phyloP scores from a whole-genome alignment of 805 yeast genomes.

The Pichia californica region DNA sequence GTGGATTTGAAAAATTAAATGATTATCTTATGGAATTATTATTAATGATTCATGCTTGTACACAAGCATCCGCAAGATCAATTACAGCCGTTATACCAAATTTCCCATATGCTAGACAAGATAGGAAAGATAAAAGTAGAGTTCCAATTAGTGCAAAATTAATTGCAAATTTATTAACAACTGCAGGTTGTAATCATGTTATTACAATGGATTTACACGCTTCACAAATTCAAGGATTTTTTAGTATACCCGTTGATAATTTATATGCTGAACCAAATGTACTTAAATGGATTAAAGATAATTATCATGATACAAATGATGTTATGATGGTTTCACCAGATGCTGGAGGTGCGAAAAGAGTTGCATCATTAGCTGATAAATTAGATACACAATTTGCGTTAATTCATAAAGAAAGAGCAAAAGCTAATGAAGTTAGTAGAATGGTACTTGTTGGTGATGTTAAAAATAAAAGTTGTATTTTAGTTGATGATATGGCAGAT shows the following conservation, averaged over 20 bases:
- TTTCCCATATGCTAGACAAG: slow-evolving; percentile 97
- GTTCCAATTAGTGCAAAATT: slow-evolving; percentile 96
- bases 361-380: slow-evolving; percentile 88
- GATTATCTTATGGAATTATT: slow-evolving; percentile 83
- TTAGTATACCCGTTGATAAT: slow-evolving; percentile 92
- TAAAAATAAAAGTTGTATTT: slow-evolving; percentile 67
- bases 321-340: slow-evolving; percentile 91
- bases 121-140: slow-evolving; percentile 89
- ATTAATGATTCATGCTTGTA: slow-evolving; percentile 89
- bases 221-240: slow-evolving; percentile 95
- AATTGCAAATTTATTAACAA: slow-evolving; percentile 83
- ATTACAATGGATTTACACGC: slow-evolving; percentile 97
- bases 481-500: slow-evolving; percentile 97
- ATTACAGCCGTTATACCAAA: slow-evolving; percentile 93
- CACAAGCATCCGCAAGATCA: slow-evolving; percentile 90
- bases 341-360: slow-evolving; percentile 98
- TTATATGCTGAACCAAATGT: slow-evolving; percentile 93
- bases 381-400: slow-evolving; percentile 90
- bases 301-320: slow-evolving; percentile 40
- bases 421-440: slow-evolving; percentile 88
- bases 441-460: slow-evolving; percentile 98
- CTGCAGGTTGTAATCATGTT: slow-evolving; percentile 94
- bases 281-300: slow-evolving; percentile 69
- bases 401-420: slow-evolving; percentile 92
- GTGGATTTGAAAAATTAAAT: slow-evolving; percentile 69